Conservation (phyloP, 805 yeast species). For the Pichia insulana region DNA sequence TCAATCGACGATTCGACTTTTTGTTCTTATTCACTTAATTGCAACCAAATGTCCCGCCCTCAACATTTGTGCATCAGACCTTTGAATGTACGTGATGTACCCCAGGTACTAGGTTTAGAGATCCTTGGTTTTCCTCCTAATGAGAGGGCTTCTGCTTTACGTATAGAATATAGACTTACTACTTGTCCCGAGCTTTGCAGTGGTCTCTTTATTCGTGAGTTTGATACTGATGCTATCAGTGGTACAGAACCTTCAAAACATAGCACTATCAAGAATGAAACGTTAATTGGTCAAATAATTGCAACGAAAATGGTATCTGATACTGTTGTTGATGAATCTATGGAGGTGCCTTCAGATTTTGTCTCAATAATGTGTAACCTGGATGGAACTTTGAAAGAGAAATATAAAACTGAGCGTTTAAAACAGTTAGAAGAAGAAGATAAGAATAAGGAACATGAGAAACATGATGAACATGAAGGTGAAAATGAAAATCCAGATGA, state of each 20-base stretch:
- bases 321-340: constrained; percentile 45
- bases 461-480: too few relatives aligned
- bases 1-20: too few relatives aligned
- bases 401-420: constrained; percentile 1
- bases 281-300: constrained; percentile 69
- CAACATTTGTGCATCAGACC: constrained; percentile 67
- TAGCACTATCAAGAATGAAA: constrained; percentile 48
- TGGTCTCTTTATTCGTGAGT: constrained; percentile 76
- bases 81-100: constrained; percentile 62
- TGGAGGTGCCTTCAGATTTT: constrained; percentile 43
- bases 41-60: constrained; percentile 30
- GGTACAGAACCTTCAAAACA: constrained; percentile 32
- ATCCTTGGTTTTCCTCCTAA: constrained; percentile 54
- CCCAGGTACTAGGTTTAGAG: constrained; percentile 56
- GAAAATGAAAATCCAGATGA: too few relatives aligned
- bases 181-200: constrained; percentile 86
- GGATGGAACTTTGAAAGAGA: constrained; percentile 4
- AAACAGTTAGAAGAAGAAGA: constrained; percentile 1
- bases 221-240: constrained; percentile 23
- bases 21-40: not conserved
- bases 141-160: constrained; percentile 63
- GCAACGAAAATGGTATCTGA: constrained; percentile 58
- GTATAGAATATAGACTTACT: constrained; percentile 57
- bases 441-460: not conserved
- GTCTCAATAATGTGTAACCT: constrained; percentile 1